phyloP scores from a whole-genome alignment of 768 basidiomycete genomes.

The Suillus discolor region DNA sequence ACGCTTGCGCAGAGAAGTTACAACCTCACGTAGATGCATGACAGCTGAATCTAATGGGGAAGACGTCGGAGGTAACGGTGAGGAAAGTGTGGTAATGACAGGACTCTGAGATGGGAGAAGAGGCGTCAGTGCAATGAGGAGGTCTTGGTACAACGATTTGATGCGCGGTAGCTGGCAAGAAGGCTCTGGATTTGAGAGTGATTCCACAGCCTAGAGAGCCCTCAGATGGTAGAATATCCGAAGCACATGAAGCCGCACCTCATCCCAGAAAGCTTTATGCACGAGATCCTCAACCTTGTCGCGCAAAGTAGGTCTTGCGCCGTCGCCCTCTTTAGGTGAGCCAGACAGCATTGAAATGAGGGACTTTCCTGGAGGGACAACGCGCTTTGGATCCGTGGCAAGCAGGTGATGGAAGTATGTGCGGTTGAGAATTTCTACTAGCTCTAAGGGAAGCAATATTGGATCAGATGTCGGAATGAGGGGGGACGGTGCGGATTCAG shows the following conservation, averaged over 20 bases:
- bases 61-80: constrained; percentile 67
- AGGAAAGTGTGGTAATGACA: constrained; percentile 52
- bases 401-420: constrained; percentile 70
- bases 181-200: constrained; percentile 60
- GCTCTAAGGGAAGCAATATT: constrained; percentile 51
- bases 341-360: constrained; percentile 61
- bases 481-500: constrained; percentile 14
- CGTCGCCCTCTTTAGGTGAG: constrained; percentile 19
- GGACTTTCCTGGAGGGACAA: constrained; percentile 75
- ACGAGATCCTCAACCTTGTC: constrained; percentile 49
- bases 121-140: constrained; percentile 49
- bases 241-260: constrained; percentile 45
- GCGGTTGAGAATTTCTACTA: constrained; percentile 58
- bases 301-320: constrained; percentile 39
- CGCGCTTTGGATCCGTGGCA: constrained; percentile 57
- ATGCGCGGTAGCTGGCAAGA: constrained; percentile 62
- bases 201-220: constrained; percentile 50
- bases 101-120: constrained; percentile 61
- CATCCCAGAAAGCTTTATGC: constrained; percentile 74
- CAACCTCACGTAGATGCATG: constrained; percentile 55
- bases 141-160: constrained; percentile 55
- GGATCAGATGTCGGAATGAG: constrained; percentile 26
- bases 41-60: constrained; percentile 63
- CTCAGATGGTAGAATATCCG: constrained; percentile 21
- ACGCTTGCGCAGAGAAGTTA: constrained; percentile 54